Conservation (phyloP, 192 early-diverging fungal species). For the Coemansia sp. region DNA sequence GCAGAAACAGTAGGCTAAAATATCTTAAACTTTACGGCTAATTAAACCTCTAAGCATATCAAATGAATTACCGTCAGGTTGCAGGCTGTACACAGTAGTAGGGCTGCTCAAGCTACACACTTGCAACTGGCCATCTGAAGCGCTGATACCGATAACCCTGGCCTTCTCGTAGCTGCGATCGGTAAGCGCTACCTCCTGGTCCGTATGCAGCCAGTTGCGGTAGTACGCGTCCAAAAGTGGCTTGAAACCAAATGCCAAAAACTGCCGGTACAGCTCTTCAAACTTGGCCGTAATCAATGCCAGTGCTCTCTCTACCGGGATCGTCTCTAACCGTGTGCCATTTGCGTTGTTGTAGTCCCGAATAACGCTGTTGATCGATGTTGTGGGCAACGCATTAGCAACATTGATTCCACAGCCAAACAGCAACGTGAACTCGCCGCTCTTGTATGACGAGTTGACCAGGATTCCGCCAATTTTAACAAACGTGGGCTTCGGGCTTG, state of each 20-base stretch:
- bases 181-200: slow-evolving; percentile 65
- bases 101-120: slow-evolving; percentile 61
- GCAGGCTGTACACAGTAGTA: slow-evolving; percentile 64
- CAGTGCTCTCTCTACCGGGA: slow-evolving; percentile 40
- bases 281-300: slow-evolving; percentile 67
- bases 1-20: background rate
- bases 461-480: slow-evolving; percentile 63
- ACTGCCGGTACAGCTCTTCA: slow-evolving; percentile 72
- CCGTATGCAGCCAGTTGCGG: slow-evolving; percentile 80
- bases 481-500: slow-evolving; percentile 9
- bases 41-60: slow-evolving; percentile 96
- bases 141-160: slow-evolving; percentile 73
- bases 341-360: slow-evolving; percentile 54
- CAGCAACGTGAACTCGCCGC: slow-evolving; percentile 73
- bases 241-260: slow-evolving; percentile 65
- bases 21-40: slow-evolving; percentile 54
- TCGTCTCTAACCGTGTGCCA: slow-evolving; percentile 42
- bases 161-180: slow-evolving; percentile 60
- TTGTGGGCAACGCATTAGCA: slow-evolving; percentile 79
- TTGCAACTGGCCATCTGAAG: slow-evolving; percentile 68
- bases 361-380: slow-evolving; percentile 82
- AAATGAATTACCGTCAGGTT: slow-evolving; percentile 97
- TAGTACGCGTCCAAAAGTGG: slow-evolving; percentile 81
- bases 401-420: slow-evolving; percentile 88
- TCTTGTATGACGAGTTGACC: slow-evolving; percentile 74